Evolutionary conservation across 495 filamentous ascomycete species (phyloP).

Genomic region (Aspergillus panamensis): DNA sequence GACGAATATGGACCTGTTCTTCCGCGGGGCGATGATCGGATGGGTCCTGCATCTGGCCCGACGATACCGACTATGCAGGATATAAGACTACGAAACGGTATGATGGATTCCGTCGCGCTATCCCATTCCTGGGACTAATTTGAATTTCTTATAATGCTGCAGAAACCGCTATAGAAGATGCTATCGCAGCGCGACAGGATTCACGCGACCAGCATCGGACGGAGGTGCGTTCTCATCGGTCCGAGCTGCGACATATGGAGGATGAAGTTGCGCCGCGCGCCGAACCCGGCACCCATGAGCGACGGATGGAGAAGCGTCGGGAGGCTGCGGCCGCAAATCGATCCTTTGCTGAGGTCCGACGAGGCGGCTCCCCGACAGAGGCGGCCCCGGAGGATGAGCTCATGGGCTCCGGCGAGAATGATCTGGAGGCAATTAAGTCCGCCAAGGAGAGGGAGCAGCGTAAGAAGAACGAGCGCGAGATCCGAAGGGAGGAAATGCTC

Average conservation of each 20-base stretch:
- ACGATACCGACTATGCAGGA: slow-evolving; percentile 74
- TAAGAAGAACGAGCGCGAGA: slow-evolving; percentile 45
- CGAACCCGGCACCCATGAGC: slow-evolving; percentile 78
- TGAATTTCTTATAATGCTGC: slow-evolving; percentile 10
- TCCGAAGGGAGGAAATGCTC: slow-evolving; percentile 42
- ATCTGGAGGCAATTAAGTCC: slow-evolving; percentile 38
- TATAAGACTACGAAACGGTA: slow-evolving; percentile 65
- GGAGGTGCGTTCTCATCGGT: slow-evolving; percentile 46
- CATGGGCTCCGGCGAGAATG: slow-evolving; percentile 43
- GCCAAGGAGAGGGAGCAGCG: slow-evolving; percentile 38
- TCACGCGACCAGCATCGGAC: slow-evolving; percentile 57
- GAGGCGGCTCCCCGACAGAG: slow-evolving; percentile 40
- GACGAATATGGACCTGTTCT: slow-evolving; percentile 73
- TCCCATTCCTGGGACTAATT: neutral
- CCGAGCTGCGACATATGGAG: slow-evolving; percentile 33
- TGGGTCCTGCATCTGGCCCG: slow-evolving; percentile 52
- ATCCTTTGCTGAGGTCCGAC: slow-evolving; percentile 41
- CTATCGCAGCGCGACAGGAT: slow-evolving; percentile 46
- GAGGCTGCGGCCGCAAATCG: slow-evolving; percentile 51
- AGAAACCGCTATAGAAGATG: slow-evolving; percentile 57
- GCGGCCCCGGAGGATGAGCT: slow-evolving; percentile 41
- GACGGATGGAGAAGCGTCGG: slow-evolving; percentile 78
- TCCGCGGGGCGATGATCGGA: slow-evolving; percentile 37
- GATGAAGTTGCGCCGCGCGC: slow-evolving; percentile 84
- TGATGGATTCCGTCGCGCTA: neutral